Evolutionary conservation across 2,329 filamentous ascomycete genomes (phyloP).

Genomic region (Diaporthe aspalathi): DNA sequence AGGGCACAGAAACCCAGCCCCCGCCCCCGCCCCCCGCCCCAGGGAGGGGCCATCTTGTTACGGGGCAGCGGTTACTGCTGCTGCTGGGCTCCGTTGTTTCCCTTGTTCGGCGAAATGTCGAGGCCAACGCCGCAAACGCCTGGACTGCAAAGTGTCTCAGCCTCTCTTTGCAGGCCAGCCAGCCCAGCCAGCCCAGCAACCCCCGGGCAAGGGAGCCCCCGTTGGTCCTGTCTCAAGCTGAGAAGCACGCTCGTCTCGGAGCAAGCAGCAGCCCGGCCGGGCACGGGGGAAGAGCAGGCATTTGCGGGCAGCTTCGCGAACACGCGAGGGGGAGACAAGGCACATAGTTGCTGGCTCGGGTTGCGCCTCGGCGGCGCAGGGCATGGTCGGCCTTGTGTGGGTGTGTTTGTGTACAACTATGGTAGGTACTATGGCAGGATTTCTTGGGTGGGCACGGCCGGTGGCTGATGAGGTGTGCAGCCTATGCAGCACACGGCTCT

Average conservation of each 20-base stretch:
- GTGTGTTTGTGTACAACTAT: neutral
- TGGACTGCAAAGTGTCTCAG: conserved; percentile 26
- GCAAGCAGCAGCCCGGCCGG: neutral
- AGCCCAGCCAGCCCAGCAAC: neutral
- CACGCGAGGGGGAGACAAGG: no score
- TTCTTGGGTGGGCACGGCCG: neutral
- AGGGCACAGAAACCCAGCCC: neutral
- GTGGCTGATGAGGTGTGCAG: conserved; percentile 5
- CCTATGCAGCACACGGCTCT: conserved; percentile 1
- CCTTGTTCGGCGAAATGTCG: neutral
- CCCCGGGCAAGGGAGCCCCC: neutral
- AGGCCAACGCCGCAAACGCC: neutral
- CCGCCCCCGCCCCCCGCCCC: no score
- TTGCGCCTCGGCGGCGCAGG: neutral
- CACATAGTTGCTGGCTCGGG: no score
- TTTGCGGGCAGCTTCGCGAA: neutral
- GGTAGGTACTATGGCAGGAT: no score
- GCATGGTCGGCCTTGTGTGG: neutral
- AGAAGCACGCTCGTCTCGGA: conserved; percentile 4
- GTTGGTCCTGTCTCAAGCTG: neutral
- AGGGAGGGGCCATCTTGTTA: no score
- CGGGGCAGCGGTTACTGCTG: neutral
- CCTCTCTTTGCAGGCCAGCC: neutral
- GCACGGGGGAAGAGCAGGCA: neutral
- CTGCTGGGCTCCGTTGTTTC: neutral